Evolutionary conservation across 1,139 yeast species (phyloP).

Genomic region (Geotrichum candidum): DNA sequence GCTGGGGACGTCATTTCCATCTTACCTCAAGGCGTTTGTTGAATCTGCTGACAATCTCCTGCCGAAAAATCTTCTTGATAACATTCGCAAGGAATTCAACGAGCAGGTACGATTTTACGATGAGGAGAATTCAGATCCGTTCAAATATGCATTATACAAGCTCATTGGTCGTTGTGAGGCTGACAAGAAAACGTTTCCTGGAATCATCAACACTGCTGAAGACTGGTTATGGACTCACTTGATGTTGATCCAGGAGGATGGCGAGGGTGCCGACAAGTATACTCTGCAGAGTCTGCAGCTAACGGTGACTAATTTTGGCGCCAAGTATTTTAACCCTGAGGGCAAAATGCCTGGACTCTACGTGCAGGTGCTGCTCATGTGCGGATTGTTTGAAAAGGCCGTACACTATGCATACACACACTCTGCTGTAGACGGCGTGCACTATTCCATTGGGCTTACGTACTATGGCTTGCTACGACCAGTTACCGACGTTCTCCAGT

Average conservation of each 20-base stretch:
- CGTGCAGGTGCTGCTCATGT: slow-evolving; percentile 64
- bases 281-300: slow-evolving; percentile 64
- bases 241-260: slow-evolving; percentile 57
- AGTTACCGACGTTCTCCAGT: slow-evolving; percentile 25
- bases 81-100: slow-evolving; percentile 74
- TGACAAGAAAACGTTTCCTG: slow-evolving; percentile 67
- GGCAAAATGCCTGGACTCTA: slow-evolving; percentile 63
- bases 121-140: slow-evolving; percentile 65
- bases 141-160: slow-evolving; percentile 83
- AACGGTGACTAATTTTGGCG: slow-evolving; percentile 65
- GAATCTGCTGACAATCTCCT: slow-evolving; percentile 50
- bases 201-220: slow-evolving; percentile 74
- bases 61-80: slow-evolving; percentile 63
- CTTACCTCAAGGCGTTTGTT: slow-evolving; percentile 68
- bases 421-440: slow-evolving; percentile 86
- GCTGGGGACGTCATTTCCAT: slow-evolving; percentile 78
- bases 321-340: slow-evolving; percentile 58
- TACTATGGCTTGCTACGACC: slow-evolving; percentile 68
- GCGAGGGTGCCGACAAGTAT: slow-evolving; percentile 64
- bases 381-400: slow-evolving; percentile 81
- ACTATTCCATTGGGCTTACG: slow-evolving; percentile 75
- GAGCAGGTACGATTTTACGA: slow-evolving; percentile 70
- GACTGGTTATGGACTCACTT: slow-evolving; percentile 98
- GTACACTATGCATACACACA: slow-evolving; percentile 60
- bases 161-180: slow-evolving; percentile 88